These are phyloP conservation scores for Hyphodiscus hymeniophilus DNA, from an alignment of 495 filamentous ascomycete genomes.

Conservation along the genomic window DNA sequence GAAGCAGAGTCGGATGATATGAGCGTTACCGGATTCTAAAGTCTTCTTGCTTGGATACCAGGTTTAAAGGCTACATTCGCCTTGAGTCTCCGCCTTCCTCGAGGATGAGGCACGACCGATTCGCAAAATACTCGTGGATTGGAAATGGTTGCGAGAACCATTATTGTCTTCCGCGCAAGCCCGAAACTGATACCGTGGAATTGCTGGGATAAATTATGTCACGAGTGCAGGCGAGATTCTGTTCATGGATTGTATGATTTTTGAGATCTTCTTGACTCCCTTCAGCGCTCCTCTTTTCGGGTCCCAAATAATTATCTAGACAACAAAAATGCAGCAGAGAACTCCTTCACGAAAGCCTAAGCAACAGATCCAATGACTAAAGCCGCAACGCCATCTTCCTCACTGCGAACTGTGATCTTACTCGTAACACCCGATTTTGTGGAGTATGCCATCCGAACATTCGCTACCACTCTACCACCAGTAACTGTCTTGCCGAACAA, in stretches of 20 bases:
- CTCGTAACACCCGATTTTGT: slow-evolving; percentile 88
- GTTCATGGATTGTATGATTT: neutral
- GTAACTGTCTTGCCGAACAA: slow-evolving; percentile 91
- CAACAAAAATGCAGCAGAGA: slow-evolving; percentile 14
- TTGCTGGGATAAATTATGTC: no score
- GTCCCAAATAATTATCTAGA: slow-evolving; percentile 6
- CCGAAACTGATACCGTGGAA: no score
- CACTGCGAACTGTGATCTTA: slow-evolving; percentile 82
- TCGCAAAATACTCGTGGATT: no score
- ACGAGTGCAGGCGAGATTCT: no score
- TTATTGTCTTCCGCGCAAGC: no score
- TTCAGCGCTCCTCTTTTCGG: neutral
- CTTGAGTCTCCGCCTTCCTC: no score
- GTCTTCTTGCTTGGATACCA: no score
- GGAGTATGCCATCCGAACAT: slow-evolving; percentile 88
- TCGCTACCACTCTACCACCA: slow-evolving; percentile 80
- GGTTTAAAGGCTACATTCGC: no score
- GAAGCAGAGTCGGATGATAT: no score
- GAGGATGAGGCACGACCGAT: no score
- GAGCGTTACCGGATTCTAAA: no score
- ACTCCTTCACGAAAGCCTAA: slow-evolving; percentile 32
- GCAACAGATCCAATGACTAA: slow-evolving; percentile 78
- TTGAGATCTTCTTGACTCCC: neutral
- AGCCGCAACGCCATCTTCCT: slow-evolving; percentile 85
- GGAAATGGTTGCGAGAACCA: no score